A percentile compares a stretch with the other conserved stretches of the same genome.
phyloP scores from a whole-genome alignment of 2,329 filamentous ascomycete species.

The Colletotrichum sp. region DNA sequence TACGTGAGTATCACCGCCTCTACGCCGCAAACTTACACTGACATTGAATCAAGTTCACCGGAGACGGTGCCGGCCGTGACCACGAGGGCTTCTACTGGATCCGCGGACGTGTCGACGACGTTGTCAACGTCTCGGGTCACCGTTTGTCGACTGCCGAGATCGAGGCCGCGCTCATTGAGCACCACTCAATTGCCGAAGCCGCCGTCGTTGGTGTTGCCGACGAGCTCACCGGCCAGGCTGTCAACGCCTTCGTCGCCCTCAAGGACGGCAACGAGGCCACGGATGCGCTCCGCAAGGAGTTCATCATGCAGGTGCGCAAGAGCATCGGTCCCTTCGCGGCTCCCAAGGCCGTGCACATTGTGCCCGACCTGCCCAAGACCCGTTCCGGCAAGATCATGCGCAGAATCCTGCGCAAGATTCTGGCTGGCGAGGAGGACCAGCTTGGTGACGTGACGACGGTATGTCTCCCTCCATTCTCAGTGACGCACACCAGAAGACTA shows the following conservation, averaged over 20 bases:
- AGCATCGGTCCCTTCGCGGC: constrained; percentile 97
- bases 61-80: constrained; percentile 93
- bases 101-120: constrained; percentile 95
- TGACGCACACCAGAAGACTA: background rate
- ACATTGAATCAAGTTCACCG: constrained; percentile 69
- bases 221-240: constrained; percentile 94
- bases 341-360: constrained; percentile 89
- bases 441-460: constrained; percentile 92
- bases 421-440: constrained; percentile 96
- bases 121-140: constrained; percentile 97
- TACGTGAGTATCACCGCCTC: constrained; percentile 70
- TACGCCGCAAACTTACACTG: background rate
- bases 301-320: constrained; percentile 93
- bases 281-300: constrained; percentile 89
- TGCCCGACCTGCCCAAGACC: constrained; percentile 96
- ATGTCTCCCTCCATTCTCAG: constrained; percentile 41
- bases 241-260: constrained; percentile 94
- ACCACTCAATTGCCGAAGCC: constrained; percentile 87
- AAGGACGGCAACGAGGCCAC: constrained; percentile 81
- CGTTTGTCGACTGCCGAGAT: constrained; percentile 97
- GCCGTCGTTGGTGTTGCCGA: constrained; percentile 93
- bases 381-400: constrained; percentile 99
- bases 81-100: constrained; percentile 99
- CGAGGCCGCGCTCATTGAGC: constrained; percentile 94
- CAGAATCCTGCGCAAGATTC: constrained; percentile 93